A percentile compares a stretch with the other conserved stretches of the same genome.
phyloP scores from a whole-genome alignment of 129 eudicot species.

The Flaveria linearis region DNA sequence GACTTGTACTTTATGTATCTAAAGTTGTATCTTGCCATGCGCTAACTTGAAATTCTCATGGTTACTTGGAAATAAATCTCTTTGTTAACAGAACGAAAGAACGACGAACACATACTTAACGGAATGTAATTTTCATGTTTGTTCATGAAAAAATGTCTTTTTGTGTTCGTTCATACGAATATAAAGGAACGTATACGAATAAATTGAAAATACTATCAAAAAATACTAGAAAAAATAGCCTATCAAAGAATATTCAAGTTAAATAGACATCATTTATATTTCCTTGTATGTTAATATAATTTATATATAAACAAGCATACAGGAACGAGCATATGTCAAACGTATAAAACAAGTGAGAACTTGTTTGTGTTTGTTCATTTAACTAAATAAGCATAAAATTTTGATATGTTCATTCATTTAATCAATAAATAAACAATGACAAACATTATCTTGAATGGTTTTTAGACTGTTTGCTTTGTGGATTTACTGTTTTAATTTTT shows the following conservation, averaged over 20 bases:
- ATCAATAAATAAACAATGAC: no score
- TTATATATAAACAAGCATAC: no score
- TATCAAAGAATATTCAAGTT: no score
- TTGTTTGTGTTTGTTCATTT: not conserved
- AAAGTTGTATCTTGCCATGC: not conserved
- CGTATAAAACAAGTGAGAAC: not conserved
- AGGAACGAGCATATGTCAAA: not conserved
- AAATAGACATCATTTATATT: no score
- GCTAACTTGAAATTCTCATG: not conserved
- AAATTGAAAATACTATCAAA: no score
- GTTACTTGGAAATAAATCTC: not conserved
- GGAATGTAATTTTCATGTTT: not conserved
- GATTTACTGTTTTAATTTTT: not conserved
- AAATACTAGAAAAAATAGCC: no score
- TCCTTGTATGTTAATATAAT: no score
- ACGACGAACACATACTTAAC: not conserved
- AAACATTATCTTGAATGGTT: no score
- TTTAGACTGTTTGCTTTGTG: no score
- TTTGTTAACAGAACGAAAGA: not conserved
- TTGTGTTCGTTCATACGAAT: not conserved
- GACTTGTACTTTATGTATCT: constrained; percentile 9
- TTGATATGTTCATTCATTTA: no score
- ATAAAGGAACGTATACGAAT: not conserved
- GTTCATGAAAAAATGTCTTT: not conserved
- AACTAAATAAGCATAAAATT: no score